Evolutionary conservation across 306 rosid genomes (phyloP).

Genomic region (Hylodesmum podocarpum): DNA sequence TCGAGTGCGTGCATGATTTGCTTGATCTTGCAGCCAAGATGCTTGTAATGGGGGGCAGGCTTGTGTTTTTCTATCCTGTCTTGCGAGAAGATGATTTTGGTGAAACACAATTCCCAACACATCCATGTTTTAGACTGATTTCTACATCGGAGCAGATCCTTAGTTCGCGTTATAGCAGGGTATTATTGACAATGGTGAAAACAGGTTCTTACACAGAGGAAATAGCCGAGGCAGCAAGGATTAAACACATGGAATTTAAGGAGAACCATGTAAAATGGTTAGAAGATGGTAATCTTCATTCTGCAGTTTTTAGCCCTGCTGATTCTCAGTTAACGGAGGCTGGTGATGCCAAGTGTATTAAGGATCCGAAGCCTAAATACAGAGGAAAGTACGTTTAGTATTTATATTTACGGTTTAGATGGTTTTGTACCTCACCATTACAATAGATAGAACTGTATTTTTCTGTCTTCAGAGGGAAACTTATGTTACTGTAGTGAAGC

Average conservation of each 20-base stretch:
- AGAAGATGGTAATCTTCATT: conserved; percentile 95
- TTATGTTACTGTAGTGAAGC: conserved; percentile 1
- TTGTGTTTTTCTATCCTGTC: conserved; percentile 91
- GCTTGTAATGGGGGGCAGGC: conserved; percentile 83
- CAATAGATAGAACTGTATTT: neutral
- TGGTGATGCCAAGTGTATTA: conserved; percentile 43
- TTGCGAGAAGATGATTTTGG: conserved; percentile 69
- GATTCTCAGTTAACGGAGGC: conserved; percentile 41
- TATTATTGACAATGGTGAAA: conserved; percentile 85
- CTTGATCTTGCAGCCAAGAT: conserved; percentile 87
- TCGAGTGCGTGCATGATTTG: conserved; percentile 94
- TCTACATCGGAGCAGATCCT: conserved; percentile 84
- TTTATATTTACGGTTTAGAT: conserved; percentile 8
- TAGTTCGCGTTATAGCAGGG: conserved; percentile 88
- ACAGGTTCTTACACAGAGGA: conserved; percentile 64
- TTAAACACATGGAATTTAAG: conserved; percentile 68
- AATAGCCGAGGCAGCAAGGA: conserved; percentile 69
- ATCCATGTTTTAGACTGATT: conserved; percentile 70
- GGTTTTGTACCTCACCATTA: conserved; percentile 6
- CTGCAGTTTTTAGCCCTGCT: conserved; percentile 77
- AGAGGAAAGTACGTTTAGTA: conserved; percentile 86
- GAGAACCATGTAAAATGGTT: conserved; percentile 94
- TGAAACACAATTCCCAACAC: conserved; percentile 69
- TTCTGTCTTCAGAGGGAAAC: conserved; percentile 11
- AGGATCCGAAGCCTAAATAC: conserved; percentile 82